Base-by-base conservation (phyloP, 352 stramenopile species). In the Nothophytophthora sp. region DNA sequence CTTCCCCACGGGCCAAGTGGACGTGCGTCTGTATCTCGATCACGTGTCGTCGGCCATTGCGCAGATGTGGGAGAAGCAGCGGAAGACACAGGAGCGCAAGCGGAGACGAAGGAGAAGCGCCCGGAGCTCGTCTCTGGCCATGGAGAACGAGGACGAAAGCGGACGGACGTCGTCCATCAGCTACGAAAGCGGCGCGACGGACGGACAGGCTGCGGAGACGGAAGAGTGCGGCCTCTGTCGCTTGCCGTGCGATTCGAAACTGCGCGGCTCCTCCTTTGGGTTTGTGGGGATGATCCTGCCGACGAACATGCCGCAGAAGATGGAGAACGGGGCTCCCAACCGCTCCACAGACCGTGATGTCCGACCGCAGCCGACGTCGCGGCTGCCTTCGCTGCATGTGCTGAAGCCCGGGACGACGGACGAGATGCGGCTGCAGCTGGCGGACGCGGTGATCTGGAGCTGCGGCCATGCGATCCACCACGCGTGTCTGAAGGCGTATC, bases 391-490 rank as follows among this genome's bases (percentile, higher is more conserved):
- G 22, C 36, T 68, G 15, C 59, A 55, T 20, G 67, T 76, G 5
- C 33, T 70, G 8, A 51, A 64, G 15, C 58, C 67, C 3, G 63
- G 59, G 19, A 56, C 55, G 9, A 65, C 50, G 8, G 59, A 72
- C 33, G 49, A 68, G 15, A 69, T 60, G 51, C 55, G 50, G 5
- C 35, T 80, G 38, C 66, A 80, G 43, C 55, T 81, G 22, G 56
- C 50, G 1, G 74, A 89, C 35, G 62, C 61, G 2, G 57, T 81
- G 3, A 58, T 90, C 8, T 89, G 77, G 78, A 90, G 69, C 28
- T 94, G 83, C 43, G 81, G 81, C 2, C 84, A 94, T 24, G 47
- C 67, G 12, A 76, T 94, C 28, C 84, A 94, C 32, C 67, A 82
- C 28, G 41, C 64, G 0, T 94, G 84, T 34, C 68, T 94, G 9